These are phyloP conservation scores for Achaetomium macrosporum DNA, from an alignment of 2,329 filamentous ascomycete genomes.

Conservation along the genomic window DNA sequence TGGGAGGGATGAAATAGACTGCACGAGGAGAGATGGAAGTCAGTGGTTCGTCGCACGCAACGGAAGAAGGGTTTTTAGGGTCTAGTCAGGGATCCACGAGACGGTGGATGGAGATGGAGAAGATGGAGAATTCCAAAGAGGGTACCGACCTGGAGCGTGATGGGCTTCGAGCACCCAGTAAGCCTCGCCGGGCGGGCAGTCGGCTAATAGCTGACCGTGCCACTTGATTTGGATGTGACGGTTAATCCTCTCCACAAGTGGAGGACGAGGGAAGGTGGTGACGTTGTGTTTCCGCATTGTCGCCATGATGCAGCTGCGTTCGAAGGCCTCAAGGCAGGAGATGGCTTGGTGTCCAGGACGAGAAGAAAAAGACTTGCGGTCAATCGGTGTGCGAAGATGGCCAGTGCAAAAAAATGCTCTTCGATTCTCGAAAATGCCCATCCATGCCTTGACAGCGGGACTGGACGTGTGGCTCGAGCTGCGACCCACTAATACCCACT, in stretches of 20 bases:
- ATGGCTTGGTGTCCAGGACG: background rate
- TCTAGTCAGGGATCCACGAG: background rate
- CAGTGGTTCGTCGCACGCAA: slow-evolving; percentile 7
- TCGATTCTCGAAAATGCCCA: slow-evolving; percentile 17
- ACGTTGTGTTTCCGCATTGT: slow-evolving; percentile 45
- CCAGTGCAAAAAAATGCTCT: slow-evolving; percentile 15
- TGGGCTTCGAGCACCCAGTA: slow-evolving; percentile 60
- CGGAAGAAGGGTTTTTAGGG: background rate
- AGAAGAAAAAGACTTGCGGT: slow-evolving; percentile 10
- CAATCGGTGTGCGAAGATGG: slow-evolving; percentile 6
- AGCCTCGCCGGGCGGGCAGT: slow-evolving; percentile 45
- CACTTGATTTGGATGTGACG: slow-evolving; percentile 53
- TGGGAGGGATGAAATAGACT: slow-evolving; percentile 56
- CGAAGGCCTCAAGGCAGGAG: background rate
- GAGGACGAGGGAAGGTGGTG: slow-evolving; percentile 53
- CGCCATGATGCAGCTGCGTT: slow-evolving; percentile 30
- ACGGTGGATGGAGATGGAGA: background rate
- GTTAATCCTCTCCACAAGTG: slow-evolving; percentile 47
- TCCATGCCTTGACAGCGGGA: slow-evolving; percentile 18
- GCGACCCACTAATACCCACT: slow-evolving; percentile 12
- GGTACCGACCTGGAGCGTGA: slow-evolving; percentile 50
- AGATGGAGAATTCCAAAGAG: background rate
- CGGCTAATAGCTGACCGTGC: slow-evolving; percentile 48
- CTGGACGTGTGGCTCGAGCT: slow-evolving; percentile 15
- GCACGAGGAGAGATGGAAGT: slow-evolving; percentile 3